Conservation (phyloP, 2,329 filamentous ascomycete species). For the Cryphonectria carpinicola region DNA sequence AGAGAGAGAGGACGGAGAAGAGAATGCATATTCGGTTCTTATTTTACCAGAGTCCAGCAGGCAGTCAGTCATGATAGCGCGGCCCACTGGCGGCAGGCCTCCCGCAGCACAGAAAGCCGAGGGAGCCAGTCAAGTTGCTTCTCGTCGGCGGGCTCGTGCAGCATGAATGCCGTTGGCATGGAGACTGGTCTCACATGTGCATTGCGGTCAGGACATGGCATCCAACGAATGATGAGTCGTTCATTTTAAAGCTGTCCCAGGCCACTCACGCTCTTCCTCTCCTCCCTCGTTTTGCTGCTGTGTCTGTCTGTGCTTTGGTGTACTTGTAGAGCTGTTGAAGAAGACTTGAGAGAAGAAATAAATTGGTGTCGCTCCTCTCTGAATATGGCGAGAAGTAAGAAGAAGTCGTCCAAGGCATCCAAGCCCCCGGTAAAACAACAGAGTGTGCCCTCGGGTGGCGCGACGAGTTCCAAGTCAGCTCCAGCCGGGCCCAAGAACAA, state of each 20-base stretch:
- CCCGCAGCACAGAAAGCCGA: slow-evolving; percentile 7
- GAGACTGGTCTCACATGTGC: background rate
- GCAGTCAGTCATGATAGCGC: background rate
- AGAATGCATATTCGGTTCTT: background rate
- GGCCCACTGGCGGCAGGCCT: slow-evolving; percentile 17
- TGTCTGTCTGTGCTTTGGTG: too few species aligned
- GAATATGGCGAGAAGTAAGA: background rate
- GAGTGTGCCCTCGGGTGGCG: background rate
- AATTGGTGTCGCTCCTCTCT: background rate
- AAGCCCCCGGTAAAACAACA: background rate
- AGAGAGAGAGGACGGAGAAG: background rate
- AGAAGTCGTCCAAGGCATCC: background rate
- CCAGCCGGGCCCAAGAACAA: background rate
- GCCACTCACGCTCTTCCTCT: background rate
- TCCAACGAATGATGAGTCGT: background rate
- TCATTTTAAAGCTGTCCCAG: background rate
- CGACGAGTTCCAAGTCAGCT: background rate
- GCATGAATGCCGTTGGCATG: background rate
- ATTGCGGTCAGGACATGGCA: background rate
- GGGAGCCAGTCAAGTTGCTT: background rate
- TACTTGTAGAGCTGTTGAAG: background rate
- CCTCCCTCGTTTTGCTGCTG: background rate
- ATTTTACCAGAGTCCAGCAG: background rate
- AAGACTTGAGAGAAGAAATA: background rate
- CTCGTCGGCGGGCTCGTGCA: background rate